A percentile compares a stretch with the other conserved stretches of the same genome.
These are phyloP conservation scores for Chernovozyma sophiae-reginae DNA, from an alignment of 1,139 yeast species.

Conservation along the genomic window DNA sequence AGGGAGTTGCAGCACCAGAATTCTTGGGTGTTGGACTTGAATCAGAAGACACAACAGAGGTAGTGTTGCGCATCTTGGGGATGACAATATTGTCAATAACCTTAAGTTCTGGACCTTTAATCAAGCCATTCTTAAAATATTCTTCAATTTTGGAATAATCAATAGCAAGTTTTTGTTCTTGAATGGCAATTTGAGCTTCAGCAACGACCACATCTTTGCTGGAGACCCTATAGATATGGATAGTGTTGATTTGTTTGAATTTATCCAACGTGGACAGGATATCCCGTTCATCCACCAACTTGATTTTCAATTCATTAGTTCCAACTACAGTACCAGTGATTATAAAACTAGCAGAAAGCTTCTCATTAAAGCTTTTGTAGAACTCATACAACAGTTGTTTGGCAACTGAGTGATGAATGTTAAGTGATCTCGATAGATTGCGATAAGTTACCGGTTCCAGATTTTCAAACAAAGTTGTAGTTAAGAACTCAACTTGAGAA, in stretches of 20 bases:
- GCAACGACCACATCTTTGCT: constrained; percentile 16
- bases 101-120: constrained; percentile 29
- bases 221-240: constrained; percentile 32
- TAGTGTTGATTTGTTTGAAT: constrained; percentile 20
- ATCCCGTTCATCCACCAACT: constrained; percentile 17
- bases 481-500: constrained; percentile 27
- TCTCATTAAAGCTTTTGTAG: constrained; percentile 28
- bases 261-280: constrained; percentile 11
- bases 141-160: constrained; percentile 15
- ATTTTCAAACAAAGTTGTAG: constrained; percentile 22
- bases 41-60: not conserved
- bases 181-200: constrained; percentile 24
- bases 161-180: constrained; percentile 22
- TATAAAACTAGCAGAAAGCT: constrained; percentile 31
- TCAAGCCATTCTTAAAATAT: constrained; percentile 29
- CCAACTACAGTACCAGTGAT: constrained; percentile 23
- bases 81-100: constrained; percentile 7
- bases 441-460: constrained; percentile 28
- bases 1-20: too few species aligned
- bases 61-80: not conserved
- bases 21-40: not conserved
- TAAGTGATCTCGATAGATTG: constrained; percentile 23
- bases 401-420: constrained; percentile 26
- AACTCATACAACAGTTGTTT: constrained; percentile 28
- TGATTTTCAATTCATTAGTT: constrained; percentile 16